Base-by-base conservation (phyloP, 108 stramenopile genomes). In the Nannochloropsis salina region DNA sequence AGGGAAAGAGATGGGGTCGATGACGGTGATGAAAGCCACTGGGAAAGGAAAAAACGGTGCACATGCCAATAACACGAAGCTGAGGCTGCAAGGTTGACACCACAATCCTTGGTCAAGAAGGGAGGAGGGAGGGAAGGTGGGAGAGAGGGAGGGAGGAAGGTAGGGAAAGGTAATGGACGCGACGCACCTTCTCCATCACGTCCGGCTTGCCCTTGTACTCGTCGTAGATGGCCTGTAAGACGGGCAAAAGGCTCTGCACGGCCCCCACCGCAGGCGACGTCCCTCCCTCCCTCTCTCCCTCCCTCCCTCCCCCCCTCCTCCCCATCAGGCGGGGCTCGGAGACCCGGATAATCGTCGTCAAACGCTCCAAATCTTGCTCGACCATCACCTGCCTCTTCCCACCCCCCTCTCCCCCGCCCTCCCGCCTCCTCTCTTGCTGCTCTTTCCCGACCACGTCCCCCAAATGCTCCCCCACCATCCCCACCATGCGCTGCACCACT, bases 401-500 rank as follows among this genome's bases (percentile, higher is more conserved):
- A 84, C 18, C 44, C 15, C 83, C 42, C 31, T 44, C 83, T 44
- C 42, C 40, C 83, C 83, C 45, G 31, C 43, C 83, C 15, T 44
- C 22, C 31, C 83, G 18, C 44, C 15, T 44, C 44, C 10, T 44
- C 31, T 84, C 44, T 12, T 51, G 47, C n/a, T n/a, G n/a, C n/a
- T n/a, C n/a, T 42, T 10, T 40, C 6, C 82, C 80, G 9, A 41
- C 8, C 42, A 83, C 43, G 10, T 43, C 82, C 20, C 6, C 42
- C 41, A 83, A 9, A 83, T 41, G 41, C 82, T 10, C 41, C 6
- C 84, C 31, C 51, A 86, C 83, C 86, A 82, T 51, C 31, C 51
- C 83, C 42, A 31, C 79, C n/a, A 82, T 51, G 41, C 45, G 74
- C 83, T 83, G 47, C 31, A 82, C 86, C 42, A 86, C n/a, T 42